These are phyloP conservation scores for Withania somnifera DNA, from an alignment of 305 asterid species.

Conservation along the genomic window DNA sequence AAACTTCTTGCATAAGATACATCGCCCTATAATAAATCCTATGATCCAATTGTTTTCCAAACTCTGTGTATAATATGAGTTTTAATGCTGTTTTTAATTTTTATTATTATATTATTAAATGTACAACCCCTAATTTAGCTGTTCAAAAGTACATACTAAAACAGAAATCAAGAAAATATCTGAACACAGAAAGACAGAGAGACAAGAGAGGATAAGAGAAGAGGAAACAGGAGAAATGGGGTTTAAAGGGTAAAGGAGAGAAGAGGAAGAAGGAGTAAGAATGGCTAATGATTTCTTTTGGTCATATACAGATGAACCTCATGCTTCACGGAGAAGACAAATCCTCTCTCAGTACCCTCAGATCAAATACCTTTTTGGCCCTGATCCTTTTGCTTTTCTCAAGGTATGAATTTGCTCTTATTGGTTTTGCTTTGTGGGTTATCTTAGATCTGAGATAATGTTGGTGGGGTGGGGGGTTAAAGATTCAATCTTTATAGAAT, in stretches of 20 bases:
- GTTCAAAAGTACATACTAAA: neutral
- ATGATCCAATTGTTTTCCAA: too few relatives aligned
- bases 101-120: neutral
- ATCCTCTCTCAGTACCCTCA: constrained; percentile 92
- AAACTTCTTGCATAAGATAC: too few relatives aligned
- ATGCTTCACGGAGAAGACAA: constrained; percentile 73
- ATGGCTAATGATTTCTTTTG: constrained; percentile 83
- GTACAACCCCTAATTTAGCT: neutral
- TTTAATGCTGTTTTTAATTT: too few relatives aligned
- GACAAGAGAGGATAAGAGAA: neutral
- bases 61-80: too few relatives aligned
- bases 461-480: neutral
- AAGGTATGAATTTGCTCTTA: constrained; percentile 35
- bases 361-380: constrained; percentile 70
- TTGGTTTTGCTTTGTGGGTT: neutral
- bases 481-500: neutral
- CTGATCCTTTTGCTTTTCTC: constrained; percentile 75
- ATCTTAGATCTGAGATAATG: neutral
- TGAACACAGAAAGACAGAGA: neutral
- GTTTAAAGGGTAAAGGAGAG: constrained; percentile 6
- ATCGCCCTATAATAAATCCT: too few relatives aligned
- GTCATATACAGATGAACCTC: constrained; percentile 95
- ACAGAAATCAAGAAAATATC: neutral
- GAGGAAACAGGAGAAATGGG: neutral
- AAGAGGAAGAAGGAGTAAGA: constrained; percentile 41